These are phyloP conservation scores for Nitzschia palea DNA, from an alignment of 108 stramenopile genomes.

Conservation along the genomic window DNA sequence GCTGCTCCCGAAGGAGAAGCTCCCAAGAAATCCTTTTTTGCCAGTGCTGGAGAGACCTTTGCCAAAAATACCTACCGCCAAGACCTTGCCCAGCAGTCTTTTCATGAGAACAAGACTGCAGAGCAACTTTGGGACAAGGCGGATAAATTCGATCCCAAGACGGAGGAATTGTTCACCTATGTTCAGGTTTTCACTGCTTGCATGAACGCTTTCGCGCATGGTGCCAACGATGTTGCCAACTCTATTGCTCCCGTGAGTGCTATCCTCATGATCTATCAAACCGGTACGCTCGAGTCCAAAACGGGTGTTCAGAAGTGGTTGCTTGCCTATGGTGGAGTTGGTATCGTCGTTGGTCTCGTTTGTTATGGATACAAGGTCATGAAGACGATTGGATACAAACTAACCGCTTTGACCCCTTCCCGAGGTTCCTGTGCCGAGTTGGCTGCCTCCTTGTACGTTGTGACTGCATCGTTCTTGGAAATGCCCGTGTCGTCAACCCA, in stretches of 20 bases:
- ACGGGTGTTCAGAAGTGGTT: constrained; percentile 51
- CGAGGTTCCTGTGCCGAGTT: constrained; percentile 61
- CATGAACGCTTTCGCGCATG: constrained; percentile 68
- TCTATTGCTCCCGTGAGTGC: constrained; percentile 69
- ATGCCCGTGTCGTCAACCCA: constrained; percentile 72
- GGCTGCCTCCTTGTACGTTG: constrained; percentile 54
- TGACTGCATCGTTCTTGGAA: constrained; percentile 60
- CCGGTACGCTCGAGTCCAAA: constrained; percentile 27
- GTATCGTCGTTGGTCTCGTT: constrained; percentile 55
- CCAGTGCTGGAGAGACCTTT: no score
- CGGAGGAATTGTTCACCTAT: constrained; percentile 61
- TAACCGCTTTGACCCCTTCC: constrained; percentile 46
- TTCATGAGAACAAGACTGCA: constrained; percentile 35
- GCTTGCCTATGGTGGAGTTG: constrained; percentile 57
- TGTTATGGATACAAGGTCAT: constrained; percentile 50
- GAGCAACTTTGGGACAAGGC: constrained; percentile 48
- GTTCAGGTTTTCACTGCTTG: constrained; percentile 77
- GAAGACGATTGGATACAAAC: constrained; percentile 54
- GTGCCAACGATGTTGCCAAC: constrained; percentile 78
- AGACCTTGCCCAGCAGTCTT: constrained; percentile 23
- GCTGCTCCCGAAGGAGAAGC: no score
- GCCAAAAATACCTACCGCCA: constrained; percentile 14
- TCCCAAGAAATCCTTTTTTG: background rate
- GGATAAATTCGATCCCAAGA: constrained; percentile 43
- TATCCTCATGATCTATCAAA: constrained; percentile 49